phyloP scores from a whole-genome alignment of 495 filamentous ascomycete species.

The Penicillium robsamsonii region DNA sequence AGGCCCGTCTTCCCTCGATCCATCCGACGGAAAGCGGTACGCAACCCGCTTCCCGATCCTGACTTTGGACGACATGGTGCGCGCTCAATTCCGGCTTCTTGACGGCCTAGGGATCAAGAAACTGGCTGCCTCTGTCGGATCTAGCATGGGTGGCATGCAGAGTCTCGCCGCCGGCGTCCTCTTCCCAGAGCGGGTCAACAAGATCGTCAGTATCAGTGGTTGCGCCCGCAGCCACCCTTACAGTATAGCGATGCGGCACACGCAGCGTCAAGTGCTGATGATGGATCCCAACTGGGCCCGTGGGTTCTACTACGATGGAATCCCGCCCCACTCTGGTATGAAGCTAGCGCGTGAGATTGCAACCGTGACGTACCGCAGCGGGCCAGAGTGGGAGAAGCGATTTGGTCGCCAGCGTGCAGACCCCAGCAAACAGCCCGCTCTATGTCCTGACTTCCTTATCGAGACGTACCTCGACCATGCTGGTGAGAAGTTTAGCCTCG shows the following conservation, averaged over 20 bases:
- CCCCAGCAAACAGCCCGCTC: conserved; percentile 75
- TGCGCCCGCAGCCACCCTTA: conserved; percentile 96
- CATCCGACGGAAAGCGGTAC: conserved; percentile 81
- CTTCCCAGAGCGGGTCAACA: conserved; percentile 75
- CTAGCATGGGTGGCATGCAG: conserved; percentile 99
- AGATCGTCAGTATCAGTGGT: conserved; percentile 86
- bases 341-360: conserved; percentile 97
- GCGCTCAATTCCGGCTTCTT: conserved; percentile 87
- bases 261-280: conserved; percentile 96
- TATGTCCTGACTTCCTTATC: conserved; percentile 96
- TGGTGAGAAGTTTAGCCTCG: conserved; percentile 98
- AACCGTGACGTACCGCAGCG: conserved; percentile 94
- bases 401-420: conserved; percentile 90
- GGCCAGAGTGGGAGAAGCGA: conserved; percentile 95
- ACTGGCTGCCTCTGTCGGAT: conserved; percentile 89
- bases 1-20: conserved; percentile 84
- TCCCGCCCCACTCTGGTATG: conserved; percentile 94
- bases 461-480: conserved; percentile 99
- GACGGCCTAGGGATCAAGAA: conserved; percentile 75
- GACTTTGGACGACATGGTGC: conserved; percentile 96
- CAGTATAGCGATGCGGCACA: conserved; percentile 98
- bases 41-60: conserved; percentile 96
- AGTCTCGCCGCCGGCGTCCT: conserved; percentile 86
- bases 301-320: conserved; percentile 88
- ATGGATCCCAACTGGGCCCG: conserved; percentile 97